These are phyloP conservation scores for Populus simonii DNA, from an alignment of 345 rosid species.

Conservation along the genomic window DNA sequence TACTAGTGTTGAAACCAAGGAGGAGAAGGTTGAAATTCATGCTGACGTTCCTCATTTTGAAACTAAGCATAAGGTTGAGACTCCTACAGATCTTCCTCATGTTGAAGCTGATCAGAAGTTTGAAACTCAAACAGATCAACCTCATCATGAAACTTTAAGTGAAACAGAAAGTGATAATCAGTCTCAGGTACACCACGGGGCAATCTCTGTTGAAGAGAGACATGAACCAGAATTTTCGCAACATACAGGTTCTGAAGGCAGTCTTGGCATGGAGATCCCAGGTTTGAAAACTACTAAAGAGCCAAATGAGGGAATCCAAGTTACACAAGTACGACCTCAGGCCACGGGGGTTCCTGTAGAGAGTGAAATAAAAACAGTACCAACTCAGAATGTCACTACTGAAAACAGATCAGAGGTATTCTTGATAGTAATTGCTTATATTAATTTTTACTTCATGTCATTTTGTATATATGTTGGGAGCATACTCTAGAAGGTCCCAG, in stretches of 20 bases:
- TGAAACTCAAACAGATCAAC: slow-evolving; percentile 13
- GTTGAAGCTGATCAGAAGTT: slow-evolving; percentile 12
- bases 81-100: slow-evolving; percentile 10
- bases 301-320: slow-evolving; percentile 38
- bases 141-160: slow-evolving; percentile 32
- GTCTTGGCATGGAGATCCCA: slow-evolving; percentile 28
- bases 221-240: slow-evolving; percentile 23
- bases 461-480: neutral
- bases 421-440: neutral
- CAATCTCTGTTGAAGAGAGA: slow-evolving; percentile 32
- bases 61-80: slow-evolving; percentile 24
- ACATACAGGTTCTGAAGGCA: slow-evolving; percentile 23
- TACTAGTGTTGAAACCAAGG: slow-evolving; percentile 13
- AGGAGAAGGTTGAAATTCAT: slow-evolving; percentile 27
- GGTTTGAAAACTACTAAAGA: slow-evolving; percentile 31
- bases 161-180: slow-evolving; percentile 26
- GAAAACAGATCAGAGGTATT: slow-evolving; percentile 45
- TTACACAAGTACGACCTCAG: slow-evolving; percentile 19
- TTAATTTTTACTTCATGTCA: neutral
- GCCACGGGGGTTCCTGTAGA: slow-evolving; percentile 26
- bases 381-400: slow-evolving; percentile 13
- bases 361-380: slow-evolving; percentile 15
- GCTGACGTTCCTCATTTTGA: slow-evolving; percentile 9
- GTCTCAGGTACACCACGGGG: slow-evolving; percentile 31
- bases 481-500: neutral